phyloP scores from a whole-genome alignment of 495 filamentous ascomycete species.

The Endocarpon pusillum region DNA sequence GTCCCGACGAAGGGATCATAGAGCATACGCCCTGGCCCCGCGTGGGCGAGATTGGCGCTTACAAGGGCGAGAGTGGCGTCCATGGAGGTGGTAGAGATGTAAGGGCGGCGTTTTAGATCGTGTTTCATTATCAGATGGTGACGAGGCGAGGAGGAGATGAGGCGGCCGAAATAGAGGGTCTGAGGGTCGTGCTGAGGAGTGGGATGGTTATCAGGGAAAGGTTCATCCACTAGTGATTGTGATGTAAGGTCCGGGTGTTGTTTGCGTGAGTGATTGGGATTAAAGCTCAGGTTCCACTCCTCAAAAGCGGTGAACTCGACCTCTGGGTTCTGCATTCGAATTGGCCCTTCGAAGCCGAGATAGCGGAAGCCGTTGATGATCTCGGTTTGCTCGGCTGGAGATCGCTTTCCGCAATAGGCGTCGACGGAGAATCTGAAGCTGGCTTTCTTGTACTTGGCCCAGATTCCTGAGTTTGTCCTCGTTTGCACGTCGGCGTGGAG shows the following conservation, averaged over 20 bases:
- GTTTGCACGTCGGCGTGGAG: constrained; percentile 52
- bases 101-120: constrained; percentile 78
- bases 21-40: constrained; percentile 63
- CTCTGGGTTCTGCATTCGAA: constrained; percentile 54
- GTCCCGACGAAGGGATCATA: constrained; percentile 95
- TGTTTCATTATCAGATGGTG: constrained; percentile 55
- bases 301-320: constrained; percentile 66
- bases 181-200: constrained; percentile 29
- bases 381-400: constrained; percentile 33
- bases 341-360: constrained; percentile 56
- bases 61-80: constrained; percentile 84
- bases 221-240: constrained; percentile 8
- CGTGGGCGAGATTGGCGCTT: constrained; percentile 78
- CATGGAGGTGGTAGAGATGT: constrained; percentile 94
- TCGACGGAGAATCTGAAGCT: constrained; percentile 78
- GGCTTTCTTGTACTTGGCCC: constrained; percentile 39
- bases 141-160: constrained; percentile 42
- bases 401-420: constrained; percentile 52
- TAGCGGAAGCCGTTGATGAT: constrained; percentile 75
- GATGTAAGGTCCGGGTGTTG: constrained; percentile 14
- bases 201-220: neutral
- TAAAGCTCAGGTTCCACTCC: constrained; percentile 42
- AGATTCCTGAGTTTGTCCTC: constrained; percentile 37
- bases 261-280: constrained; percentile 4
- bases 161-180: constrained; percentile 52